Evolutionary conservation across 345 rosid genomes (phyloP).

Genomic region (Physaria fendleri): DNA sequence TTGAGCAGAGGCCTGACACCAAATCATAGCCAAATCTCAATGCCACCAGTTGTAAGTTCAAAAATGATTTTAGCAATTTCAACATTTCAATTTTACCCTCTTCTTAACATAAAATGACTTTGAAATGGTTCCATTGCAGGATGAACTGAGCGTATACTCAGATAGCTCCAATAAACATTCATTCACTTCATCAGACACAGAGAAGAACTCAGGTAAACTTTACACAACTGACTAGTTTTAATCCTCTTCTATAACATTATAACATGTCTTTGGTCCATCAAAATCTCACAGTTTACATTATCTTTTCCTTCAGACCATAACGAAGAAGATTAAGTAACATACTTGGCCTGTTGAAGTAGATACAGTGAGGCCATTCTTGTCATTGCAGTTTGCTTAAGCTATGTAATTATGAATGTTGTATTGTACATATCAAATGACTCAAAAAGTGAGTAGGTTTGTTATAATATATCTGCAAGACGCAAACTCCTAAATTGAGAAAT

Average conservation of each 20-base stretch:
- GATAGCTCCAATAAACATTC: slow-evolving; percentile 28
- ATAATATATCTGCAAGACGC: not conserved
- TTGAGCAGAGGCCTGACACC: slow-evolving; percentile 30
- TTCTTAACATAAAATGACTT: not conserved
- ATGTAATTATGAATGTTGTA: not conserved
- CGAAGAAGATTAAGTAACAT: slow-evolving; percentile 16
- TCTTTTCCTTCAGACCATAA: slow-evolving; percentile 13
- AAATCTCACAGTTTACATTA: not conserved
- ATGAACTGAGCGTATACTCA: slow-evolving; percentile 33
- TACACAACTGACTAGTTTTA: not conserved
- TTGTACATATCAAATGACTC: slow-evolving; percentile 7
- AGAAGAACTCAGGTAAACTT: slow-evolving; percentile 19
- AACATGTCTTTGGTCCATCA: slow-evolving; percentile 2
- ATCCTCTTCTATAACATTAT: not conserved
- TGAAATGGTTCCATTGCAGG: slow-evolving; percentile 34
- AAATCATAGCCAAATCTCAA: slow-evolving; percentile 21
- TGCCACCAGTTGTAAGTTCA: slow-evolving; percentile 37
- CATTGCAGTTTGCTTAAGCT: slow-evolving; percentile 4
- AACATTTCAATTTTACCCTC: not conserved
- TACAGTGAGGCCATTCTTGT: not conserved
- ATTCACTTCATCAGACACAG: slow-evolving; percentile 16
- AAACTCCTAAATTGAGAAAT: not conserved
- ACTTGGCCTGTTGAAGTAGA: not conserved
- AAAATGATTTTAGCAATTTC: not conserved
- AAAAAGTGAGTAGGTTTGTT: not conserved